These are phyloP conservation scores for Wickerhamomyces subpelliculosus DNA, from an alignment of 805 yeast genomes.

Conservation along the genomic window DNA sequence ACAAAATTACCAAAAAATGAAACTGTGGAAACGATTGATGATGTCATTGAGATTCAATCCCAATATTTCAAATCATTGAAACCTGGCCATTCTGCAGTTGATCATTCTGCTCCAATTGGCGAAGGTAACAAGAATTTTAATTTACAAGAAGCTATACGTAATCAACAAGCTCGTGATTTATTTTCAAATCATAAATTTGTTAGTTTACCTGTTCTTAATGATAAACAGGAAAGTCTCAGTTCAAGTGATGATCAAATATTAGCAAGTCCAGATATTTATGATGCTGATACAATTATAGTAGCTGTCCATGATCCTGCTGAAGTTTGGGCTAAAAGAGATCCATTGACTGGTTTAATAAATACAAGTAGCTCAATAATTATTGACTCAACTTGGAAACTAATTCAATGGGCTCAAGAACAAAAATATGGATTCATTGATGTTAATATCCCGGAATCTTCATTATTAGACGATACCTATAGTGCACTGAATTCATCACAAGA, in stretches of 20 bases:
- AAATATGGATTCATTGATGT: conserved; percentile 81
- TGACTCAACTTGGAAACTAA: conserved; percentile 64
- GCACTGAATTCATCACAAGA: conserved; percentile 71
- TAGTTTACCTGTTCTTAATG: conserved; percentile 53
- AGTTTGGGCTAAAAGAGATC: conserved; percentile 82
- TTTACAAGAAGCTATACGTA: conserved; percentile 69
- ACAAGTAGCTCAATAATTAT: conserved; percentile 65
- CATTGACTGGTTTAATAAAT: conserved; percentile 71
- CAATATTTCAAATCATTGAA: conserved; percentile 81
- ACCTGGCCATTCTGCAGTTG: conserved; percentile 48
- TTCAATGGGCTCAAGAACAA: conserved; percentile 56
- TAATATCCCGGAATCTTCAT: conserved; percentile 54
- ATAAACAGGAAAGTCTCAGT: conserved; percentile 31
- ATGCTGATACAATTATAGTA: conserved; percentile 56
- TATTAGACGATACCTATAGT: conserved; percentile 47
- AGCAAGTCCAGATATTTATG: conserved; percentile 65
- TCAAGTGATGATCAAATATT: conserved; percentile 56
- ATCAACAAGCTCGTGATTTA: conserved; percentile 56
- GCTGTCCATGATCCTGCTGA: conserved; percentile 89
- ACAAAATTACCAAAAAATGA: conserved; percentile 63
- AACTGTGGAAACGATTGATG: conserved; percentile 73
- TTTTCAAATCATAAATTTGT: conserved; percentile 52
- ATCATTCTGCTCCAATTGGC: conserved; percentile 27
- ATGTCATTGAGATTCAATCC: conserved; percentile 74
- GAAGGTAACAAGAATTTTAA: conserved; percentile 37